Evolutionary conservation across 169 alveolate genomes (phyloP).

Genomic region (Eimeria zaria): DNA sequence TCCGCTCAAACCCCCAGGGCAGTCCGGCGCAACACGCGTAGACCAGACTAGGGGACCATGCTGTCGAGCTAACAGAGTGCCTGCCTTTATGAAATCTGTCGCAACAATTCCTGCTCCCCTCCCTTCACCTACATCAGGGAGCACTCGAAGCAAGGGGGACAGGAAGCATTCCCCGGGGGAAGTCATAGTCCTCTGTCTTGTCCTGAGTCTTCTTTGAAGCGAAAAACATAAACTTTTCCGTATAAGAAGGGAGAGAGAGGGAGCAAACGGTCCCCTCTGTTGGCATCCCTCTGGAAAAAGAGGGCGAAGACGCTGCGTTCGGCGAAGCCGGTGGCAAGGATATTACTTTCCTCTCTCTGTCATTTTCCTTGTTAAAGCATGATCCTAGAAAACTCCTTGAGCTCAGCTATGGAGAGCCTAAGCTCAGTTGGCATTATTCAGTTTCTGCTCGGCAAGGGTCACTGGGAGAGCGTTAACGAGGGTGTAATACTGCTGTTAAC

Average conservation of each 20-base stretch:
- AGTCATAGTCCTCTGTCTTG: background rate
- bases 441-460: background rate
- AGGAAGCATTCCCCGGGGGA: background rate
- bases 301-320: too few relatives aligned
- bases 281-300: background rate
- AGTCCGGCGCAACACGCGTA: slow-evolving; percentile 39
- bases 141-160: slow-evolving; percentile 35
- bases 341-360: background rate
- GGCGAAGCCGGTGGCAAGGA: background rate
- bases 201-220: background rate
- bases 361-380: background rate
- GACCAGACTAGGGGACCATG: slow-evolving; percentile 49
- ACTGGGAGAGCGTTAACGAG: background rate
- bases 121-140: slow-evolving; percentile 19
- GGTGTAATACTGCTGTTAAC: too few relatives aligned
- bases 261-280: background rate
- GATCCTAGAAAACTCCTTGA: background rate
- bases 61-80: background rate
- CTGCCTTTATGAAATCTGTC: slow-evolving; percentile 51
- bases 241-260: background rate
- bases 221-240: background rate
- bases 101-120: slow-evolving; percentile 58
- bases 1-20: slow-evolving; percentile 16
- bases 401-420: background rate
- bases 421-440: background rate